Percentiles rank a stretch among this genome's conserved stretches.
Conservation (phyloP, 352 stramenopile genomes). For the Blastocystis sp. region DNA sequence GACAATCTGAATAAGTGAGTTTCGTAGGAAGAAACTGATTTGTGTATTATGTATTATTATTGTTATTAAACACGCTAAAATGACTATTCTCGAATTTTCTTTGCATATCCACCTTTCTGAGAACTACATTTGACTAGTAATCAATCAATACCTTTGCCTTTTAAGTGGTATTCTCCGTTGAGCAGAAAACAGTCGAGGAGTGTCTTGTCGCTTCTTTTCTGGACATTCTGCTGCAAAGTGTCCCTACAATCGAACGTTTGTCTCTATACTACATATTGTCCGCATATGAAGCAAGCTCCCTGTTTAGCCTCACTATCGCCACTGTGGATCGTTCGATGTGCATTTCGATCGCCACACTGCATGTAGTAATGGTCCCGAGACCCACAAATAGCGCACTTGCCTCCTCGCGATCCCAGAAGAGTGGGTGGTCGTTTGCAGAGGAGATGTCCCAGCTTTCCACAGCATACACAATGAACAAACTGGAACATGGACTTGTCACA, state of each 20-base stretch:
- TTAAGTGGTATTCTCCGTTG: no score
- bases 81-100: neutral
- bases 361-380: neutral
- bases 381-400: constrained; percentile 13
- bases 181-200: no score
- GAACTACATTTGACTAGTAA: neutral
- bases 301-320: neutral
- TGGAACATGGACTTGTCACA: constrained; percentile 39
- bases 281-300: constrained; percentile 34
- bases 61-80: neutral
- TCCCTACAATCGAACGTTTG: neutral
- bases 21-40: neutral
- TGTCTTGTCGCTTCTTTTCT: neutral
- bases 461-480: neutral
- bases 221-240: constrained; percentile 20
- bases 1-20: neutral
- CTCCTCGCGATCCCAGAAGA: neutral
- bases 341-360: neutral
- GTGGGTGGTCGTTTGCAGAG: constrained; percentile 6
- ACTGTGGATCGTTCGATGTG: neutral
- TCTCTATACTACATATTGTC: neutral
- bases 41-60: neutral
- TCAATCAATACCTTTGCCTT: neutral
- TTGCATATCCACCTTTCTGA: neutral
- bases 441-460: constrained; percentile 7